Conservation (phyloP, 2,329 filamentous ascomycete species). For the Lecanoromycetidae sp. region DNA sequence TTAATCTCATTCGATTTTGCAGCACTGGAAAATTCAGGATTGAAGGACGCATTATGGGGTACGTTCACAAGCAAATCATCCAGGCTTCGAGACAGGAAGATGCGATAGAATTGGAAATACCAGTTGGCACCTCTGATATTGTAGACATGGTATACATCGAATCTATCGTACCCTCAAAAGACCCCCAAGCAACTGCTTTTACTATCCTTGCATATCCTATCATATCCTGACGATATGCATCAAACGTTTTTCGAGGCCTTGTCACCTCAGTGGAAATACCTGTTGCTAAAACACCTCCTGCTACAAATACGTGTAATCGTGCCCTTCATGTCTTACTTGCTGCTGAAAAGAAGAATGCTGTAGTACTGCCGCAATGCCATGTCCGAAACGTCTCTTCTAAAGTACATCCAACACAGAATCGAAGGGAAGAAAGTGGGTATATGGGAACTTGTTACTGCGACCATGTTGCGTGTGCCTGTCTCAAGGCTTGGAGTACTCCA, state of each 20-base stretch:
- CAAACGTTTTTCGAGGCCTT: not conserved
- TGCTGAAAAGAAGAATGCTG: not conserved
- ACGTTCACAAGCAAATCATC: too few species aligned
- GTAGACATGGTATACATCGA: too few species aligned
- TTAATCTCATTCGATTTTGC: too few species aligned
- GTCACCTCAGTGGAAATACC: not conserved
- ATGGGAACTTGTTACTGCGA: conserved; percentile 4
- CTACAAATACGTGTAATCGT: conserved; percentile 3
- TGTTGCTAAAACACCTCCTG: too few species aligned
- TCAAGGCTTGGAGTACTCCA: conserved; percentile 10
- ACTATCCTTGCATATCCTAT: not conserved
- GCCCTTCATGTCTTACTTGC: not conserved
- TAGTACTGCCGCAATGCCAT: too few species aligned
- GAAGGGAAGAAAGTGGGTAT: conserved; percentile 1
- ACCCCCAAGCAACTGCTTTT: not conserved
- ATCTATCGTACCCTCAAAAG: too few species aligned
- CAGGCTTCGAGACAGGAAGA: too few species aligned
- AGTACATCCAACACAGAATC: conserved; percentile 3
- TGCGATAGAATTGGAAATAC: too few species aligned
- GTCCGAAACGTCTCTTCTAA: not conserved
- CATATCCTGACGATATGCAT: not conserved
- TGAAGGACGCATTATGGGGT: too few species aligned
- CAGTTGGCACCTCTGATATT: too few species aligned
- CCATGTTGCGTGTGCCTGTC: conserved; percentile 8
- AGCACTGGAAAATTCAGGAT: too few species aligned